phyloP scores from a whole-genome alignment of 768 basidiomycete genomes.

The Mycena capillaripes region DNA sequence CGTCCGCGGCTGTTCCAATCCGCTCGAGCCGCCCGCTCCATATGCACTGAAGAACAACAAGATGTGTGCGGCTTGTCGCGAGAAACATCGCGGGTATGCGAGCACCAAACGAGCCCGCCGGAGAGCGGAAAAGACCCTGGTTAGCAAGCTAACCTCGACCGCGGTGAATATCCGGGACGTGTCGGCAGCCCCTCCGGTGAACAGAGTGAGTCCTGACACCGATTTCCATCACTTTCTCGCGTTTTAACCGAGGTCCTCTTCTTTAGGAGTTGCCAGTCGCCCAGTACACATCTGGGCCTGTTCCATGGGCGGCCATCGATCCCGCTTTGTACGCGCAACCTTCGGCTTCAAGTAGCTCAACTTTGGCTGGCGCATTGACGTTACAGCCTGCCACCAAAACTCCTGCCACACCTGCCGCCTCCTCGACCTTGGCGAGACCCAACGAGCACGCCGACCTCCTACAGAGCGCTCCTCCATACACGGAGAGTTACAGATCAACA shows the following conservation, averaged over 20 bases:
- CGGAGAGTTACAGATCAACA: not conserved
- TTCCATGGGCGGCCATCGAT: constrained; percentile 28
- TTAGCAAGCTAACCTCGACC: constrained; percentile 25
- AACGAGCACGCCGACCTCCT: not conserved
- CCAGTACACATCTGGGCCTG: not conserved
- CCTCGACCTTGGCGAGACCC: not conserved
- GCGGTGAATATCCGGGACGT: not conserved
- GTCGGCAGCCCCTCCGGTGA: not conserved
- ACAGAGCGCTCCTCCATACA: not conserved
- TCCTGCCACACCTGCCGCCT: not conserved
- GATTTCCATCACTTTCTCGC: not conserved
- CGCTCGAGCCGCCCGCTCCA: constrained; percentile 43
- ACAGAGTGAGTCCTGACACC: not conserved
- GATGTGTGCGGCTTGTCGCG: constrained; percentile 69
- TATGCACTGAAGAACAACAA: constrained; percentile 46
- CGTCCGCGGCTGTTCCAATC: constrained; percentile 58
- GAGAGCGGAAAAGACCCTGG: constrained; percentile 64
- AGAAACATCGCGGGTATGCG: constrained; percentile 65
- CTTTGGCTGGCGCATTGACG: constrained; percentile 64
- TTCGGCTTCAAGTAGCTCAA: constrained; percentile 53
- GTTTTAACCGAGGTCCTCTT: not conserved
- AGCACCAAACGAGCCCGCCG: constrained; percentile 63
- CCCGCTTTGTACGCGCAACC: constrained; percentile 47
- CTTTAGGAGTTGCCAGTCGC: not conserved
- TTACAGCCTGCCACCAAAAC: constrained; percentile 37